Evolutionary conservation across 805 yeast genomes (phyloP).

Genomic region (Lachancea cidri): DNA sequence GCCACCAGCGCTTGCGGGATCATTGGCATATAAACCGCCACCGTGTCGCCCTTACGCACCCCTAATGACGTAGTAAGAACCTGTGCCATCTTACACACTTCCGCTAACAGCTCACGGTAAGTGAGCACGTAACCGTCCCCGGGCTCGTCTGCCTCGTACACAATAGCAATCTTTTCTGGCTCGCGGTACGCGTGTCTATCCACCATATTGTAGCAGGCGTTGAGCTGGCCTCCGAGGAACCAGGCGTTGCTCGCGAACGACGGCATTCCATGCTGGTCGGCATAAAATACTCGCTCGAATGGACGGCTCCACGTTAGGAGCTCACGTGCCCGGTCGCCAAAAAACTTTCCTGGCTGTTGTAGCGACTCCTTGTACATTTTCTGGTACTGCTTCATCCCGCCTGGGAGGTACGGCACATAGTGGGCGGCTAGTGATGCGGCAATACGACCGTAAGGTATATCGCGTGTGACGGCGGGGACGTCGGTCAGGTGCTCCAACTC

Average conservation of each 20-base stretch:
- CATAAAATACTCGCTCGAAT: slow-evolving; percentile 47
- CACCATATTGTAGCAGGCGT: slow-evolving; percentile 76
- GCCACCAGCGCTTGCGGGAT: slow-evolving; percentile 74
- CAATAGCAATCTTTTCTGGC: slow-evolving; percentile 69
- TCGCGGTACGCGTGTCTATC: slow-evolving; percentile 71
- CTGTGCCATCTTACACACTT: slow-evolving; percentile 68
- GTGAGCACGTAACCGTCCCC: slow-evolving; percentile 57
- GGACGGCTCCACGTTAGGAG: slow-evolving; percentile 76
- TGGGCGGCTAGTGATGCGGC: slow-evolving; percentile 22
- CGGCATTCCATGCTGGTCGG: slow-evolving; percentile 35
- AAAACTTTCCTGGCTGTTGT: slow-evolving; percentile 72
- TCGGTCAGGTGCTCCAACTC: slow-evolving; percentile 19
- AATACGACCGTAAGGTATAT: slow-evolving; percentile 19
- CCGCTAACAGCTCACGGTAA: slow-evolving; percentile 63
- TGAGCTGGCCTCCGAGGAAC: slow-evolving; percentile 76
- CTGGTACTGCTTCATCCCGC: slow-evolving; percentile 62
- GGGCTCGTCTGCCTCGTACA: slow-evolving; percentile 80
- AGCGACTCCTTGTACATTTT: slow-evolving; percentile 69
- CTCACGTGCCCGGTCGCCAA: slow-evolving; percentile 69
- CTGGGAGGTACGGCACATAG: slow-evolving; percentile 47
- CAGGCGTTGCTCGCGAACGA: slow-evolving; percentile 54
- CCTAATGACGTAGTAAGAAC: slow-evolving; percentile 57
- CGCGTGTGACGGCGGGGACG: slow-evolving; percentile 20
- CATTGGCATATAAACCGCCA: slow-evolving; percentile 85
- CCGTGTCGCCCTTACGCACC: slow-evolving; percentile 75